These are phyloP conservation scores for Cucumis hystrix DNA, from an alignment of 306 rosid species.

Conservation along the genomic window DNA sequence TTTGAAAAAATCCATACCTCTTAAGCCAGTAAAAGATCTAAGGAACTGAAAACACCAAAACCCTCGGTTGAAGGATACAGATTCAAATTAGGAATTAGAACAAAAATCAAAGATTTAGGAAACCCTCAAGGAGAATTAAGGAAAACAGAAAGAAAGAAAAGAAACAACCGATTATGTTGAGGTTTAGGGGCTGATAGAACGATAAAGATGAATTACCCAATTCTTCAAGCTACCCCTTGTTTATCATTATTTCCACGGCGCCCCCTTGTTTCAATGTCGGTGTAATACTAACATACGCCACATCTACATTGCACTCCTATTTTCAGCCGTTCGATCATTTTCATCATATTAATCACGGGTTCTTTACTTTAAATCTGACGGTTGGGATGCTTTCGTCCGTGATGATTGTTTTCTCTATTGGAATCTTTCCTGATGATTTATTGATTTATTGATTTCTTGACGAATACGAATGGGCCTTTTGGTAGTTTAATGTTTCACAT, in stretches of 20 bases:
- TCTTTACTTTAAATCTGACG: neutral
- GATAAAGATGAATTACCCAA: neutral
- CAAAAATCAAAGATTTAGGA: neutral
- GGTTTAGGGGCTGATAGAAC: neutral
- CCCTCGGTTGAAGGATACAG: neutral
- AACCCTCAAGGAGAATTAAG: neutral
- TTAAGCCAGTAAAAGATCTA: neutral
- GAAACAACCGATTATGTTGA: neutral
- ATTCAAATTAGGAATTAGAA: neutral
- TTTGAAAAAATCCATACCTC: neutral
- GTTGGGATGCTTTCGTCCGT: neutral
- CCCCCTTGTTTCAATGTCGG: slow-evolving; percentile 7
- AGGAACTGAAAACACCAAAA: neutral
- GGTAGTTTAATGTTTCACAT: neutral
- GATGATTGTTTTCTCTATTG: neutral
- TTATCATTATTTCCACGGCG: slow-evolving; percentile 13
- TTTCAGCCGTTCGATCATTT: neutral
- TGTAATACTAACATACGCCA: neutral
- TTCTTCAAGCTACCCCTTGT: neutral
- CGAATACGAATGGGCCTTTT: neutral
- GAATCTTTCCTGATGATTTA: neutral
- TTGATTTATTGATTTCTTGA: neutral
- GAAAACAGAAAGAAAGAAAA: neutral
- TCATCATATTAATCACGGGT: neutral
- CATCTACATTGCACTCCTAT: neutral